Conservation (phyloP, 2,329 filamentous ascomycete genomes). For the Diaporthe helianthi region DNA sequence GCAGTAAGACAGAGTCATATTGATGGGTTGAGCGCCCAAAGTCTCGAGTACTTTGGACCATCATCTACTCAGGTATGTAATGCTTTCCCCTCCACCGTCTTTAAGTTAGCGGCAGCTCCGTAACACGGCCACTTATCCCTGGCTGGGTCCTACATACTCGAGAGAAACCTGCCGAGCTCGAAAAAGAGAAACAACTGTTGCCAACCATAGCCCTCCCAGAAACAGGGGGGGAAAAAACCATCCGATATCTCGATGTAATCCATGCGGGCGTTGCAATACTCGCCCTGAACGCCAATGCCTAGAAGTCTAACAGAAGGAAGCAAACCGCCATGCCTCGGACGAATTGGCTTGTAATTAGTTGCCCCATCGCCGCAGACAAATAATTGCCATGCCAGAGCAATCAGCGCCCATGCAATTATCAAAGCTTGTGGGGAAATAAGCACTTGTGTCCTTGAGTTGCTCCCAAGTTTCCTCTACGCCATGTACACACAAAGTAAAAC, state of each 20-base stretch:
- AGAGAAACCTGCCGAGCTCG: too few species aligned
- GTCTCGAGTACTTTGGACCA: constrained; percentile 11
- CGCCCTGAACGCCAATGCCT: constrained; percentile 32
- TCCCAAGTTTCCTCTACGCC: constrained; percentile 17
- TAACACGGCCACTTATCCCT: not conserved
- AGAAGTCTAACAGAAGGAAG: constrained; percentile 33
- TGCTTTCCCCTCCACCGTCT: not conserved
- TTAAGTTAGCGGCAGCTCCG: too few species aligned
- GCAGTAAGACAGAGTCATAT: constrained; percentile 7
- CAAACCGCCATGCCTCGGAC: constrained; percentile 8
- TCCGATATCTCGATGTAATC: not conserved
- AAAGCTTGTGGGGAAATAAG: not conserved
- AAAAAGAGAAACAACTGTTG: not conserved
- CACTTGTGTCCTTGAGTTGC: not conserved
- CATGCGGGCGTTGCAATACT: not conserved
- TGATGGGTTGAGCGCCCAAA: not conserved
- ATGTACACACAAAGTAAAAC: not conserved
- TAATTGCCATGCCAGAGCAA: not conserved
- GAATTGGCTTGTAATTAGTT: not conserved
- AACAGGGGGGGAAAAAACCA: not conserved
- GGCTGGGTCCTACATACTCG: not conserved
- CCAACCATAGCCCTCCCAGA: not conserved
- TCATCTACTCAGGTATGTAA: too few species aligned
- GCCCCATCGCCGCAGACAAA: not conserved
- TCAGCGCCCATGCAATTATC: not conserved